Percentiles rank a stretch among this genome's conserved stretches.
Evolutionary conservation across 2,329 filamentous ascomycete genomes (phyloP).

Genomic region (Arthrobotrys pseudoclavata): DNA sequence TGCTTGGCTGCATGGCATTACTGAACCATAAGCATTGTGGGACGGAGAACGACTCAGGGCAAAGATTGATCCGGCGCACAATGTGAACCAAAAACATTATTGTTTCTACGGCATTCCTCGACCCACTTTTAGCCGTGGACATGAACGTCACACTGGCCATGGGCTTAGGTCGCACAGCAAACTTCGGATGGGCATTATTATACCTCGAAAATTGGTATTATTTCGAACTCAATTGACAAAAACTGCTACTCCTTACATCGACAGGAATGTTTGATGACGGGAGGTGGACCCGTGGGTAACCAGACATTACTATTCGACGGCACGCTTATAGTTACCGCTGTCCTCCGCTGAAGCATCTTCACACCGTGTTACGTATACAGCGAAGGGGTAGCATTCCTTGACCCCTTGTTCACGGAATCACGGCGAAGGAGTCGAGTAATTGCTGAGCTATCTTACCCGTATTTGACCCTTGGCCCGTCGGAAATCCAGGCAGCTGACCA

Average conservation of each 20-base stretch:
- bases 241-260: not conserved
- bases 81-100: not conserved
- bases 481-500: constrained; percentile 28
- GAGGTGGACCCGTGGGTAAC: not conserved
- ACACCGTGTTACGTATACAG: not conserved
- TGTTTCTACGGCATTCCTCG: constrained; percentile 16
- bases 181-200: constrained; percentile 8
- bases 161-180: constrained; percentile 5
- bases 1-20: constrained; percentile 18
- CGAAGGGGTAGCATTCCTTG: constrained; percentile 10
- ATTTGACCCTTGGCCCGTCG: constrained; percentile 14
- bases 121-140: constrained; percentile 23
- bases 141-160: not conserved
- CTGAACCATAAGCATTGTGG: not conserved
- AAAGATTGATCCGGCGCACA: not conserved
- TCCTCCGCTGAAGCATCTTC: not conserved
- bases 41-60: not conserved
- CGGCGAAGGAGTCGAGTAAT: not conserved
- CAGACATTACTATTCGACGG: not conserved
- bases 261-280: not conserved
- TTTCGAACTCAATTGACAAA: not conserved
- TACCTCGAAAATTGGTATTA: not conserved
- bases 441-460: not conserved
- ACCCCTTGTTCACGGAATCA: constrained; percentile 7
- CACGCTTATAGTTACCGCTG: constrained; percentile 1